Conservation (phyloP, 768 basidiomycete species). For the Boletus vermiculosoides region DNA sequence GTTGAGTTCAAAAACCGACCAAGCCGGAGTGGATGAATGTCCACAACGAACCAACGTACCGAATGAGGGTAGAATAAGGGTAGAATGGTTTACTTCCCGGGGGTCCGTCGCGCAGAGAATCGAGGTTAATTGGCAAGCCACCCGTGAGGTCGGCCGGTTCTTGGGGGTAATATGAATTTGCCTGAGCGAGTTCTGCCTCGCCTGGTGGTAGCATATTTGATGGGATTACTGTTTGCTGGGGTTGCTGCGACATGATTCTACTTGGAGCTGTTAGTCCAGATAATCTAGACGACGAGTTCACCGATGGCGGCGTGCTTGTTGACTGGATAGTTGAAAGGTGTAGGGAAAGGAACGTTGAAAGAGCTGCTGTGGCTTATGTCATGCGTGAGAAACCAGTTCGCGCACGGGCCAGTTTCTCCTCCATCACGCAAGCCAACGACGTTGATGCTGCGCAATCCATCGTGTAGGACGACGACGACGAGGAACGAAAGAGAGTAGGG, state of each 20-base stretch:
- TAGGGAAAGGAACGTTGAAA: slow-evolving; percentile 32
- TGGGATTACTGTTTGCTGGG: slow-evolving; percentile 55
- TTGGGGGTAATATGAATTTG: slow-evolving; percentile 68
- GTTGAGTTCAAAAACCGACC: not conserved
- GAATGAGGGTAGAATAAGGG: slow-evolving; percentile 87
- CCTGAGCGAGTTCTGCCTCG: slow-evolving; percentile 51
- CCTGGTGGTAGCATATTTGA: slow-evolving; percentile 58
- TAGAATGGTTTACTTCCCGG: slow-evolving; percentile 90
- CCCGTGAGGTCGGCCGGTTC: slow-evolving; percentile 78
- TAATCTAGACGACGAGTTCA: slow-evolving; percentile 9
- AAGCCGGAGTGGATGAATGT: not conserved
- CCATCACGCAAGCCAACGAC: slow-evolving; percentile 26
- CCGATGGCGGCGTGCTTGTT: slow-evolving; percentile 21
- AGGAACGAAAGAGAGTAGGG: slow-evolving; percentile 32
- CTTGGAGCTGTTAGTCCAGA: slow-evolving; percentile 6
- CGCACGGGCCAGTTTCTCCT: slow-evolving; percentile 55
- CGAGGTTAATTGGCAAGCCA: slow-evolving; percentile 81
- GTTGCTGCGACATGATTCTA: slow-evolving; percentile 48
- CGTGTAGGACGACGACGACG: slow-evolving; percentile 31
- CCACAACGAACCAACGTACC: slow-evolving; percentile 47
- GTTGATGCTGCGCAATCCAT: slow-evolving; percentile 17
- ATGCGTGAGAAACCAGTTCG: slow-evolving; percentile 40
- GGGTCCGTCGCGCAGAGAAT: slow-evolving; percentile 82
- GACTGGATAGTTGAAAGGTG: slow-evolving; percentile 29
- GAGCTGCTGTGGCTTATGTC: slow-evolving; percentile 58